Percentiles rank a stretch among this genome's conserved stretches.
These are phyloP conservation scores for Amphirosellinia nigrospora DNA, from an alignment of 495 filamentous ascomycete species.

Conservation along the genomic window DNA sequence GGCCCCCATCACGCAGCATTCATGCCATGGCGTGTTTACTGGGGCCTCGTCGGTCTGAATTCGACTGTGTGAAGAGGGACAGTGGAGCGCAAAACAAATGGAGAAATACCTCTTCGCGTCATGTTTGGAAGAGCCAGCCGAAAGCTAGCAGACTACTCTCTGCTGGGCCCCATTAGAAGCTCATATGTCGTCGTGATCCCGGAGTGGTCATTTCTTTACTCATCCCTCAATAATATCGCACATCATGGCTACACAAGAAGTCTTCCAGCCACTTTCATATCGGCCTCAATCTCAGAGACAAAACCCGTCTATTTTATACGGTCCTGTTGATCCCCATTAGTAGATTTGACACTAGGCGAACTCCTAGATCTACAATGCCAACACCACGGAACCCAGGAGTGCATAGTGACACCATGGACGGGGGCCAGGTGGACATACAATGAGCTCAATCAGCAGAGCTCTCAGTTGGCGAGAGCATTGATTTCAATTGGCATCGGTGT, in stretches of 20 bases:
- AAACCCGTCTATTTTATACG: constrained; percentile 61
- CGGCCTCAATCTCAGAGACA: constrained; percentile 40
- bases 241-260: constrained; percentile 33
- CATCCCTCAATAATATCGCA: neutral
- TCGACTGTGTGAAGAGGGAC: neutral
- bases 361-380: constrained; percentile 66
- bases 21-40: constrained; percentile 6
- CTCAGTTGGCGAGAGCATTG: constrained; percentile 63
- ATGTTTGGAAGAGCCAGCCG: neutral
- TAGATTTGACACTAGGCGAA: constrained; percentile 67
- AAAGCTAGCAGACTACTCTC: neutral
- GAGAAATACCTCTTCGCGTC: neutral
- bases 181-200: neutral
- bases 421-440: constrained; percentile 71
- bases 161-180: neutral
- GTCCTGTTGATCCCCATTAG: constrained; percentile 65
- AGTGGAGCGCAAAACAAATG: neutral
- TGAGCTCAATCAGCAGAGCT: constrained; percentile 64
- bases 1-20: constrained; percentile 26
- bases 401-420: constrained; percentile 69
- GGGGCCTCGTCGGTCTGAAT: constrained; percentile 2
- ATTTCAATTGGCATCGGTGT: constrained; percentile 64
- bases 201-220: neutral
- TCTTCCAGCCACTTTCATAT: constrained; percentile 10
- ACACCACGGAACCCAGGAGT: constrained; percentile 65